These are phyloP conservation scores for Podospora pseudopauciseta DNA, from an alignment of 495 filamentous ascomycete species.

Conservation along the genomic window DNA sequence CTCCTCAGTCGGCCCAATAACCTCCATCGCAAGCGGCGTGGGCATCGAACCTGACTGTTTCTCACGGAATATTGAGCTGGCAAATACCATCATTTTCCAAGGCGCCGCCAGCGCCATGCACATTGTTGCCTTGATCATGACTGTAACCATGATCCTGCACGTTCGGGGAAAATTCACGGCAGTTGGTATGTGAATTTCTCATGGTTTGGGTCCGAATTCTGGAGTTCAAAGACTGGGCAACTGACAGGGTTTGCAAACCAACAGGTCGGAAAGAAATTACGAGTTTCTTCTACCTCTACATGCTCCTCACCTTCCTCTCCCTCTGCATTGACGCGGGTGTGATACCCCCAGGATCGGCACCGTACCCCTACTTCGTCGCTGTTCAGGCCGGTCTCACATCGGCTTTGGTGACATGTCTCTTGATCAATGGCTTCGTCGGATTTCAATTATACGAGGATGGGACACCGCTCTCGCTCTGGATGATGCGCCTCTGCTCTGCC, in stretches of 20 bases:
- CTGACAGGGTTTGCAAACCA: slow-evolving; percentile 6
- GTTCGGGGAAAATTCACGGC: slow-evolving; percentile 97
- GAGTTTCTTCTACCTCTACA: slow-evolving; percentile 95
- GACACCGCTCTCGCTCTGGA: slow-evolving; percentile 92
- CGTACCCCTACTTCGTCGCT: slow-evolving; percentile 89
- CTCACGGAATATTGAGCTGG: slow-evolving; percentile 89
- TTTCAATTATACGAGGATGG: slow-evolving; percentile 99
- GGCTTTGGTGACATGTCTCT: slow-evolving; percentile 78
- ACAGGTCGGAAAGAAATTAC: slow-evolving; percentile 96
- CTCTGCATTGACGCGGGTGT: slow-evolving; percentile 93
- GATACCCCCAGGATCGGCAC: slow-evolving; percentile 70
- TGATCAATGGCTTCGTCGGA: slow-evolving; percentile 97
- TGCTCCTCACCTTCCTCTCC: slow-evolving; percentile 82
- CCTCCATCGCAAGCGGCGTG: slow-evolving; percentile 59
- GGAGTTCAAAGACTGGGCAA: background rate
- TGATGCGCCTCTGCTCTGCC: slow-evolving; percentile 71
- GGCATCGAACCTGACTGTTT: slow-evolving; percentile 91
- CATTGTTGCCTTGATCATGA: slow-evolving; percentile 88
- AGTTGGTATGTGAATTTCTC: slow-evolving; percentile 68
- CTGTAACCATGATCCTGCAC: slow-evolving; percentile 93
- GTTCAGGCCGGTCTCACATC: slow-evolving; percentile 88
- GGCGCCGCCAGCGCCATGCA: slow-evolving; percentile 88
- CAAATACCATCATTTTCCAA: slow-evolving; percentile 98
- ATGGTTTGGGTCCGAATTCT: too few relatives aligned
- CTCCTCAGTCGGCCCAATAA: slow-evolving; percentile 66